Evolutionary conservation across 306 rosid species (phyloP).

Genomic region (barrel medic (Medicago truncatula)): MtrunA17r5.0-ANR NC_053042.1:41300501-41301000

Average conservation of each 20-base stretch:
- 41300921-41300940: not conserved
- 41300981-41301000: not conserved
- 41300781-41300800: not conserved
- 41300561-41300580: not conserved
- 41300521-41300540: not conserved
- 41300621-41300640: not conserved
- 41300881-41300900: not conserved
- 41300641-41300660: not conserved
- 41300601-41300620: not conserved
- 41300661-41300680: not conserved
- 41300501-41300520: not conserved
- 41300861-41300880: not conserved
- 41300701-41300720: constrained; percentile 26
- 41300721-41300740: constrained; percentile 16
- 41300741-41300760: not conserved
- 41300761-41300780: not conserved
- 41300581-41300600: not conserved
- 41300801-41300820: not conserved
- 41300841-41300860: constrained; percentile 9
- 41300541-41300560: not conserved
- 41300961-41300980: constrained; percentile 27
- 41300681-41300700: not conserved
- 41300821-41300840: constrained; percentile 7
- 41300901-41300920: constrained; percentile 19
- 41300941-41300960: constrained; percentile 16